Evolutionary conservation across 169 alveolate species (phyloP).

Genomic region (Perkinsus chesapeaki): DNA sequence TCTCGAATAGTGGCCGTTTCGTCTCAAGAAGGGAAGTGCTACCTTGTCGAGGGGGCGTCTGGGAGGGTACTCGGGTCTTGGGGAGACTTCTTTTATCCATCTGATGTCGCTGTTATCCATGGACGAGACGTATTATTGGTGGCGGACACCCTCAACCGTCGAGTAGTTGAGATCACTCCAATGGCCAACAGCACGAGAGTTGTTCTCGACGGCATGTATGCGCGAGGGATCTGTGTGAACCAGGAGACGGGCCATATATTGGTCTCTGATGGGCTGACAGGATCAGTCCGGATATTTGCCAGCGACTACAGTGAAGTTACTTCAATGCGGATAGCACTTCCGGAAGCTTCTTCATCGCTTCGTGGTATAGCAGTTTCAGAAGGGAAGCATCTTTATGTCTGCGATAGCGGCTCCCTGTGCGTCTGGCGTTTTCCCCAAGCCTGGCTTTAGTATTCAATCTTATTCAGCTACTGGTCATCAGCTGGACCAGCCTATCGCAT

Average conservation of each 20-base stretch:
- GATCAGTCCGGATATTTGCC: not conserved
- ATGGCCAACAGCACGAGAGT: not conserved
- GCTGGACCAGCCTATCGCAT: no score
- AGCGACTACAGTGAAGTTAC: not conserved
- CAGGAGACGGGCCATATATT: not conserved
- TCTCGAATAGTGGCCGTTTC: not conserved
- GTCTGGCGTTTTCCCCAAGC: not conserved
- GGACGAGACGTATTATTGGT: not conserved
- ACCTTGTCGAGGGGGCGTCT: not conserved
- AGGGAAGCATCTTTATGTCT: not conserved
- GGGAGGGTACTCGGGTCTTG: not conserved
- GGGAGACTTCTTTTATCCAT: not conserved
- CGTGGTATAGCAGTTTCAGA: not conserved
- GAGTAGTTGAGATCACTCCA: not conserved
- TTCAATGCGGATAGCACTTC: not conserved
- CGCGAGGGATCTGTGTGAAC: not conserved
- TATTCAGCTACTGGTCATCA: no score
- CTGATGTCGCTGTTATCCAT: not conserved
- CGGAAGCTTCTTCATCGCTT: not conserved
- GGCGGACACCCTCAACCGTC: not conserved
- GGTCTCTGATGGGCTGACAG: not conserved
- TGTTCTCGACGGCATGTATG: not conserved
- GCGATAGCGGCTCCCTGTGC: not conserved
- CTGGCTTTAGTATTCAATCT: no score
- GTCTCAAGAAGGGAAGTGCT: not conserved